Evolutionary conservation across 805 yeast genomes (phyloP).

Genomic region (Yarrowia sp.): DNA sequence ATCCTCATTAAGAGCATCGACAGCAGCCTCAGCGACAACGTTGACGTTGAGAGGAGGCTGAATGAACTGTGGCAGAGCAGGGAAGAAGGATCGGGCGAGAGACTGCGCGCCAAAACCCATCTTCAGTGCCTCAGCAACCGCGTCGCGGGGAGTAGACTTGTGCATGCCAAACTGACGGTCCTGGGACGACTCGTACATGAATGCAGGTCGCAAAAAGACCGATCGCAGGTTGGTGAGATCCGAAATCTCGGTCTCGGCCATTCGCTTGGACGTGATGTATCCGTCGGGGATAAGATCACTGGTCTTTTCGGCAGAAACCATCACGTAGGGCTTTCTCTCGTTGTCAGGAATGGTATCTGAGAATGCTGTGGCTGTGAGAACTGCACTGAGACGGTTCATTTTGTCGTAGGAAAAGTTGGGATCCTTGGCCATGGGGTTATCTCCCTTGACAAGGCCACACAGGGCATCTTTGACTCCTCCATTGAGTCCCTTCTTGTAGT

Average conservation of each 20-base stretch:
- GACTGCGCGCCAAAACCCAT: conserved; percentile 51
- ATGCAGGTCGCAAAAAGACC: conserved; percentile 78
- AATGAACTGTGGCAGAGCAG: conserved; percentile 45
- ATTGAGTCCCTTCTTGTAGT: conserved; percentile 62
- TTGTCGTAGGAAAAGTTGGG: conserved; percentile 62
- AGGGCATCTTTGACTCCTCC: conserved; percentile 39
- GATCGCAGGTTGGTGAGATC: conserved; percentile 60
- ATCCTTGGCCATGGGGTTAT: conserved; percentile 59
- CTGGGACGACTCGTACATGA: conserved; percentile 70
- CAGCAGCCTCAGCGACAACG: conserved; percentile 65
- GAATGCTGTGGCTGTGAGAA: conserved; percentile 65
- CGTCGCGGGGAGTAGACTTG: conserved; percentile 49
- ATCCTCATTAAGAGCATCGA: conserved; percentile 61
- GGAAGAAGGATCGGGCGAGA: conserved; percentile 46
- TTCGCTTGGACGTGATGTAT: conserved; percentile 77
- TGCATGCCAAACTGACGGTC: conserved; percentile 40
- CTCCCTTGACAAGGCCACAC: conserved; percentile 52
- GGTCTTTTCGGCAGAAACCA: conserved; percentile 80
- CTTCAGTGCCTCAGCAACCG: conserved; percentile 55
- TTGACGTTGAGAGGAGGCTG: conserved; percentile 55
- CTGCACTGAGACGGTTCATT: conserved; percentile 73
- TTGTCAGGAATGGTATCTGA: conserved; percentile 44
- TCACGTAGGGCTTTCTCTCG: conserved; percentile 60
- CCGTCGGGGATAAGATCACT: conserved; percentile 72
- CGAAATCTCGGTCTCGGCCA: conserved; percentile 64